These are phyloP conservation scores for Picocystis salinarum DNA, from an alignment of 139 green algal genomes.

Conservation along the genomic window DNA sequence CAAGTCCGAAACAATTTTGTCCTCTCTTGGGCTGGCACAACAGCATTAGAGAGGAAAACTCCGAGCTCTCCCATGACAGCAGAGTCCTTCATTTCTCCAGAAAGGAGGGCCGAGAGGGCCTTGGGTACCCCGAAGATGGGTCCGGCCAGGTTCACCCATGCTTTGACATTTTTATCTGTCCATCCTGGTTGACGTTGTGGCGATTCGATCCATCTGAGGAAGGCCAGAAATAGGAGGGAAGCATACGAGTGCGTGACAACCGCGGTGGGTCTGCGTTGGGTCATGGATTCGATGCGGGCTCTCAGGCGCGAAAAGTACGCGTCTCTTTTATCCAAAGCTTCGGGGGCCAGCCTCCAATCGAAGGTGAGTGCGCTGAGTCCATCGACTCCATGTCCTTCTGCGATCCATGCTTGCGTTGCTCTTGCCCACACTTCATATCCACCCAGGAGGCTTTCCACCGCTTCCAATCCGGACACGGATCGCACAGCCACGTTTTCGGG, in stretches of 20 bases:
- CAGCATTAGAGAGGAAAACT: constrained; percentile 14
- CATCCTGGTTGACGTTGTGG: constrained; percentile 30
- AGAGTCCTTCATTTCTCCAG: constrained; percentile 47
- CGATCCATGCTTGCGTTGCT: too few species aligned
- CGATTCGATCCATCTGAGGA: constrained; percentile 20
- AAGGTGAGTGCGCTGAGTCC: constrained; percentile 32
- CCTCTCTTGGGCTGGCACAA: constrained; percentile 10
- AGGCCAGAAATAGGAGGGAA: constrained; percentile 15
- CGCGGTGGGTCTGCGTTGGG: neutral
- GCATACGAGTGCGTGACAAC: constrained; percentile 34
- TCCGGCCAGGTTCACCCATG: constrained; percentile 40
- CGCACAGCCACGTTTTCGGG: constrained; percentile 8
- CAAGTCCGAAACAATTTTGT: constrained; percentile 40
- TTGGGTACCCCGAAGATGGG: constrained; percentile 51
- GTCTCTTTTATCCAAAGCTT: constrained; percentile 37
- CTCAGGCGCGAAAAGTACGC: constrained; percentile 38
- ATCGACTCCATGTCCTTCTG: constrained; percentile 43
- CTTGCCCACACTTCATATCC: constrained; percentile 48
- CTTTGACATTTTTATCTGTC: constrained; percentile 40
- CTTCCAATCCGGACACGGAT: constrained; percentile 9
- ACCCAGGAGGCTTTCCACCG: constrained; percentile 16
- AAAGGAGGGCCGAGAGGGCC: constrained; percentile 31
- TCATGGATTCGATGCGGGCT: constrained; percentile 9
- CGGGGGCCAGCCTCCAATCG: constrained; percentile 55
- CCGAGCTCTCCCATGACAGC: constrained; percentile 29